Base-by-base conservation (phyloP, 805 yeast species). In the Blastobotrys robertii region DNA sequence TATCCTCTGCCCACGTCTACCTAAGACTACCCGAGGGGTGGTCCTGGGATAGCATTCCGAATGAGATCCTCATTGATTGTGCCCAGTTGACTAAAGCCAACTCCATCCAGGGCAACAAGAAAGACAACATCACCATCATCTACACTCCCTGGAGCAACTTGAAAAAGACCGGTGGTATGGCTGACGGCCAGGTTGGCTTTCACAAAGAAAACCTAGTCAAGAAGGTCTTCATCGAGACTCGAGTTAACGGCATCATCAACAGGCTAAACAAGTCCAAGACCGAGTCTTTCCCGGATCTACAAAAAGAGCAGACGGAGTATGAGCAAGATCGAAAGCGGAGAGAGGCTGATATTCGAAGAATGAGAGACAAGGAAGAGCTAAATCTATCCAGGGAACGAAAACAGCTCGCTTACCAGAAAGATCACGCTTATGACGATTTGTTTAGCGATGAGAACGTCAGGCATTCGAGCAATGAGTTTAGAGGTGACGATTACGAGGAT, bases 1-100 rank as follows among this genome's bases (percentile, higher is more conserved):
- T 76, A 38, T 79, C 86, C 3, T 78, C 86, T 36, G 92, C 88
- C 0, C 94, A 84, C 57, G 70, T 84, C 8, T 84, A 84, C 53
- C 63, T 82, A 22, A 72, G 84, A 44, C 59, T 79, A 14, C 64
- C 69, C 2, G 73, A 69, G 15, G 78, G 73, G 42, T 52, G 53
- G 52, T 38, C 47, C 4, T 62, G 73, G 58, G 73, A 68, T 3
- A 64, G 63, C 19, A 72, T 82, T 12, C 81, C 81, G 1, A 65
- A 66, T 11, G 69, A 62, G 2, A 64, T 81, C 0, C 55, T 83
- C 8, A 61, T 57, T n/a, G 80, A 73, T 47, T 73, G 79, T 38
- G 79, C 81, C 1, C 94, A 84, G 52, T 64, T 84, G 44, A 79
- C 90, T 25, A 81, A 84, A 57, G 81, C 84, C 8, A 79, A 80